Conservation (phyloP, 2,329 filamentous ascomycete genomes). For the Colletotrichum viniferum region DNA sequence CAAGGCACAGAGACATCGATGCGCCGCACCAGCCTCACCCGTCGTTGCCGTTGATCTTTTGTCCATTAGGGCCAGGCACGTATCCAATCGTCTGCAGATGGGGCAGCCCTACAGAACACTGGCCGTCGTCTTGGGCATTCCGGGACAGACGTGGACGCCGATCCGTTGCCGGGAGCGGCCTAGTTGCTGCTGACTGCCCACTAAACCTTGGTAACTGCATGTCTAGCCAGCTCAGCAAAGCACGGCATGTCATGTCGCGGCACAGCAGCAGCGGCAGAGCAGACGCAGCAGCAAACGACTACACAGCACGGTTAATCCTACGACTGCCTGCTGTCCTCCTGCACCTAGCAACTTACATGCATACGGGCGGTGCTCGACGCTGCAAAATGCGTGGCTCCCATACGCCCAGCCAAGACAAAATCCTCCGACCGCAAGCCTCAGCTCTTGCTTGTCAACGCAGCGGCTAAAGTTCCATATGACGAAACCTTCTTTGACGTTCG, state of each 20-base stretch:
- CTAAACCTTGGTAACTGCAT: neutral
- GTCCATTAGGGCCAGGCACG: neutral
- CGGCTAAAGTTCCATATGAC: neutral
- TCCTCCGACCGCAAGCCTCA: neutral
- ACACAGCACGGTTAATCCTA: neutral
- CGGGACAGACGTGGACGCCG: neutral
- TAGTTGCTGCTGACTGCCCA: neutral
- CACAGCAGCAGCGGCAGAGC: neutral
- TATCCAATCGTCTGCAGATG: neutral
- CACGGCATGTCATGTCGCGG: neutral
- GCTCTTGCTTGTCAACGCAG: neutral
- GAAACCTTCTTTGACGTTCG: neutral
- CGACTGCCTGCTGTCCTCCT: neutral
- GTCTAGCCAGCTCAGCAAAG: neutral
- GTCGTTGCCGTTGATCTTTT: neutral
- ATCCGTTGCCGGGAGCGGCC: neutral
- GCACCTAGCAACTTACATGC: neutral
- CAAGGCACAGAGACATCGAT: neutral
- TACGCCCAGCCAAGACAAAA: constrained; percentile 3
- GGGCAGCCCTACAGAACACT: neutral
- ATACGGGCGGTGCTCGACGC: neutral
- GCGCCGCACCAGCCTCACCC: constrained; percentile 3
- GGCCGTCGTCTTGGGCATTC: neutral
- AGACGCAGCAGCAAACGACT: neutral
- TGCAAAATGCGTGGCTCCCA: neutral